Conservation (phyloP, 2,329 filamentous ascomycete genomes). For the Trichoderma cornu-damae region DNA sequence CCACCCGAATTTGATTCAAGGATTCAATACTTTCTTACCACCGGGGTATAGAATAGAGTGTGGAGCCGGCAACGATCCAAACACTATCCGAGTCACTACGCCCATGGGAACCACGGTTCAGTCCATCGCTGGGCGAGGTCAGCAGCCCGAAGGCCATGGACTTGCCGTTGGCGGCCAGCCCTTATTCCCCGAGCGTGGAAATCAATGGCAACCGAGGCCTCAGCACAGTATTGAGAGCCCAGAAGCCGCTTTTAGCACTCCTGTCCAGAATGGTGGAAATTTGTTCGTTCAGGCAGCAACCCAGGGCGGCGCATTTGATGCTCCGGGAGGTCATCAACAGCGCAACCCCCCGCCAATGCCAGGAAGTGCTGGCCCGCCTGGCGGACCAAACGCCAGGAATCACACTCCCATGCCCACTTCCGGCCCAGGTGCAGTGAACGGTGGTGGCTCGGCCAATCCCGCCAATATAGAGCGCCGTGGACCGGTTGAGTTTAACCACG, state of each 20-base stretch:
- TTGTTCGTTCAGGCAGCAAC: conserved; percentile 43
- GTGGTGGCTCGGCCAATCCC: conserved; percentile 53
- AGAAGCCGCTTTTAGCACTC: conserved; percentile 57
- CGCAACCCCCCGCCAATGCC: conserved; percentile 30
- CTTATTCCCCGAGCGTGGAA: conserved; percentile 44
- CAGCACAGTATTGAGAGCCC: conserved; percentile 59
- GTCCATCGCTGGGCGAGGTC: conserved; percentile 61
- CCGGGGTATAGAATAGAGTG: conserved; percentile 96
- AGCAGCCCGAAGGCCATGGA: conserved; percentile 42
- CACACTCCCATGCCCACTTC: conserved; percentile 56
- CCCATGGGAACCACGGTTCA: conserved; percentile 96
- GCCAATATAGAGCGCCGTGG: conserved; percentile 75
- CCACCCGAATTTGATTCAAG: conserved; percentile 91
- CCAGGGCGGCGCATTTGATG: conserved; percentile 34
- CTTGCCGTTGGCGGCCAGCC: conserved; percentile 37
- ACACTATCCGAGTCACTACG: conserved; percentile 93
- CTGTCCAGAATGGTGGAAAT: conserved; percentile 46
- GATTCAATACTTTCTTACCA: conserved; percentile 96
- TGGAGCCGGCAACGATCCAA: conserved; percentile 86
- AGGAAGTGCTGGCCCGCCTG: conserved; percentile 30
- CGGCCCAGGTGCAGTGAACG: conserved; percentile 56
- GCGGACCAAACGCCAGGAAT: conserved; percentile 46
- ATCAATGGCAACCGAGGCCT: conserved; percentile 53
- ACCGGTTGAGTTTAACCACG: conserved; percentile 97
- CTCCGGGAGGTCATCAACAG: conserved; percentile 27